Percentiles rank a stretch among this genome's conserved stretches.
phyloP scores from a whole-genome alignment of 2,329 filamentous ascomycete species.

The Fusarium fracticaudum region DNA sequence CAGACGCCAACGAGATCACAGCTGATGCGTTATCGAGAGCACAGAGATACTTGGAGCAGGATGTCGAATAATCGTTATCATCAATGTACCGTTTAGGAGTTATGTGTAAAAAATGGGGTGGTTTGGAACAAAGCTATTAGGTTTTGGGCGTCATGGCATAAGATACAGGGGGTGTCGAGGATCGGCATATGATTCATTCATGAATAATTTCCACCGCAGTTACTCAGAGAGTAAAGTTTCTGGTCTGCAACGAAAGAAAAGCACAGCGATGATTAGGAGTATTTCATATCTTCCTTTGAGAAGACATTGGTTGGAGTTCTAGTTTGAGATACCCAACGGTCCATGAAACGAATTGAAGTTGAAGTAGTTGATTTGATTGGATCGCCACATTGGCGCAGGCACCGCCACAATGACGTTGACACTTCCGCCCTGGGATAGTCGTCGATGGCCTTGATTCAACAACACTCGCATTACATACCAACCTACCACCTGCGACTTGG shows the following conservation, averaged over 20 bases:
- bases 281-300: constrained; percentile 9
- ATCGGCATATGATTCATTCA: background rate
- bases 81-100: constrained; percentile 1
- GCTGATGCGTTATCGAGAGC: constrained; percentile 48
- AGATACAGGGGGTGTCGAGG: background rate
- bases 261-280: constrained; percentile 13
- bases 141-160: constrained; percentile 8
- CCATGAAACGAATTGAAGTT: constrained; percentile 13
- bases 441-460: constrained; percentile 23
- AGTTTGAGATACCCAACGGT: constrained; percentile 32
- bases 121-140: background rate
- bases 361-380: constrained; percentile 14
- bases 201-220: background rate
- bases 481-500: constrained; percentile 17
- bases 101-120: background rate
- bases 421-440: constrained; percentile 12
- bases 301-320: constrained; percentile 23
- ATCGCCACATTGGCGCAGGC: constrained; percentile 43
- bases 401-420: constrained; percentile 57
- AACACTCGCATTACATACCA: constrained; percentile 7
- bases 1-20: constrained; percentile 43
- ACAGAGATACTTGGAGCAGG: constrained; percentile 42
- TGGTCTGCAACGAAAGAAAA: background rate
- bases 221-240: background rate
- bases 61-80: constrained; percentile 20